phyloP scores from a whole-genome alignment of 179 eudicot species.

The Drosera spatulata region DNA sequence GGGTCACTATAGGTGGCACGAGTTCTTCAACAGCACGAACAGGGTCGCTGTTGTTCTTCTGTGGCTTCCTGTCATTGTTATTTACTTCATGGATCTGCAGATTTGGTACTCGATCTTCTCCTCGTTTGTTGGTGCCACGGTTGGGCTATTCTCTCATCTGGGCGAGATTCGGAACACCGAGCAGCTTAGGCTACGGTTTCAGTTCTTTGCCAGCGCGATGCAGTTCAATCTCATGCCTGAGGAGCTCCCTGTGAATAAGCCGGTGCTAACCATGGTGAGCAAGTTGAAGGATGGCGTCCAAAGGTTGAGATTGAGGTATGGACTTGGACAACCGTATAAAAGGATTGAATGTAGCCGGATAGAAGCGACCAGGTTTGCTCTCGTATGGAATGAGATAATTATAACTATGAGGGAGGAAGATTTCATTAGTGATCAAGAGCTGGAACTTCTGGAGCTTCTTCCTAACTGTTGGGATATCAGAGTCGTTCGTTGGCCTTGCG shows the following conservation, averaged over 20 bases:
- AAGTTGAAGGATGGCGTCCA: slow-evolving; percentile 60
- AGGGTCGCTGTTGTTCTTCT: slow-evolving; percentile 48
- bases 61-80: slow-evolving; percentile 73
- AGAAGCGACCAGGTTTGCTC: slow-evolving; percentile 77
- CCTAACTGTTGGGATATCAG: slow-evolving; percentile 77
- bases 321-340: slow-evolving; percentile 67
- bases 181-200: slow-evolving; percentile 89
- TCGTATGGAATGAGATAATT: slow-evolving; percentile 86
- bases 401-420: slow-evolving; percentile 81
- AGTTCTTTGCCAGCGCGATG: slow-evolving; percentile 91
- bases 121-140: slow-evolving; percentile 50
- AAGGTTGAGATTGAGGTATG: slow-evolving; percentile 71
- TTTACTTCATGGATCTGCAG: slow-evolving; percentile 80
- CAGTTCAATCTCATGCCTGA: slow-evolving; percentile 91
- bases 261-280: slow-evolving; percentile 39
- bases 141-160: slow-evolving; percentile 77
- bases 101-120: slow-evolving; percentile 79
- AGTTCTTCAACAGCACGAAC: slow-evolving; percentile 61
- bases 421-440: slow-evolving; percentile 66
- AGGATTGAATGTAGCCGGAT: slow-evolving; percentile 83
- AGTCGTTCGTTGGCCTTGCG: slow-evolving; percentile 95
- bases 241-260: slow-evolving; percentile 20
- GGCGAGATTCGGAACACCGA: slow-evolving; percentile 79
- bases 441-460: slow-evolving; percentile 73
- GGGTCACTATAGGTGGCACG: slow-evolving; percentile 56